Percentiles rank a stretch among this genome's conserved stretches.
phyloP scores from a whole-genome alignment of 2,329 filamentous ascomycete genomes.

The Truncatella angustata region DNA sequence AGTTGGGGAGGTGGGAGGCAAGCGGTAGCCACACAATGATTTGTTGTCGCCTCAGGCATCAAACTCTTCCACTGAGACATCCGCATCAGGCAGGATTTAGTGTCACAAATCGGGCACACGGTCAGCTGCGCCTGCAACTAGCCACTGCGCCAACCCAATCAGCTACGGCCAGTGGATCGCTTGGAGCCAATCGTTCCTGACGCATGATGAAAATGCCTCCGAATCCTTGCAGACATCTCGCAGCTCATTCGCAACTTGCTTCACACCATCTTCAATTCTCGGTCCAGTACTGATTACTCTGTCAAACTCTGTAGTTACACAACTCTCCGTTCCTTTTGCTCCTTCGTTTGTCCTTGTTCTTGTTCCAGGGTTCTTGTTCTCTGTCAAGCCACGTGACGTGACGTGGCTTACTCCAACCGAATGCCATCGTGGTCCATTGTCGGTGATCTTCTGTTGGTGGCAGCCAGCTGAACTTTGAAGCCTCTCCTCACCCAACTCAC shows the following conservation, averaged over 20 bases:
- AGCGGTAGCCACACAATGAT: not conserved
- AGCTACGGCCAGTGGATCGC: not conserved
- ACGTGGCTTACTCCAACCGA: no score
- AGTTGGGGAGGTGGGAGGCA: slow-evolving; percentile 7
- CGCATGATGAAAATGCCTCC: slow-evolving; percentile 3
- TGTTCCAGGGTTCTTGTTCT: no score
- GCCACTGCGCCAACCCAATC: not conserved
- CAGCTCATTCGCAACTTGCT: slow-evolving; percentile 1
- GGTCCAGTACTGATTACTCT: no score
- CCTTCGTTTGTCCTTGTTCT: no score
- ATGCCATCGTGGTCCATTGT: no score
- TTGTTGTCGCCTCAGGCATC: slow-evolving; percentile 3
- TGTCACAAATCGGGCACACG: slow-evolving; percentile 7
- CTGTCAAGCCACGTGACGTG: no score
- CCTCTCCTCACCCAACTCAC: no score
- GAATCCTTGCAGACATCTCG: slow-evolving; percentile 1
- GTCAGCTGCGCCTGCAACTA: slow-evolving; percentile 5
- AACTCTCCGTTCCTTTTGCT: no score
- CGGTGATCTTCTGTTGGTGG: no score
- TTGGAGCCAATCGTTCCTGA: slow-evolving; percentile 1
- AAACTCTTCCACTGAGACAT: not conserved
- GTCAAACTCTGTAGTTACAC: no score
- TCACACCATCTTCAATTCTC: slow-evolving; percentile 6
- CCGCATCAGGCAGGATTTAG: not conserved
- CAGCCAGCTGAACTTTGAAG: no score